Evolutionary conservation across 371 early-diverging fungal species (phyloP), one percentile per base, ranked within the genome.

Genomic region (Actinomortierella ambigua): DNA sequence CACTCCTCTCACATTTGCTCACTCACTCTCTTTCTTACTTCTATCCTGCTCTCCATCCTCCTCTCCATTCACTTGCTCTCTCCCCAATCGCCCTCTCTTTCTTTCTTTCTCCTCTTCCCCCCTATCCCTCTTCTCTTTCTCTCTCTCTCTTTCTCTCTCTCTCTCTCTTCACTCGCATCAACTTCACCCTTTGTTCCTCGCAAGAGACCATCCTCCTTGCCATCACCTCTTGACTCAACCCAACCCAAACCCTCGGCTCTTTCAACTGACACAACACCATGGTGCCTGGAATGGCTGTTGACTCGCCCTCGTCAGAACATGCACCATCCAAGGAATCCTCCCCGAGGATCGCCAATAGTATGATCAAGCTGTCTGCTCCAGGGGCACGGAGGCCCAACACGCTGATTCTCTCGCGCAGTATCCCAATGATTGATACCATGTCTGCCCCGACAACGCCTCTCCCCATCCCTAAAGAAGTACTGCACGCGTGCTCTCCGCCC

Each of bases 371-470:
- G 9, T 61, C 65, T 8, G 26, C 55, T 20, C 62, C 68, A 49
- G 61, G 54, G 39, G 20, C 58, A 42, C 62, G 61, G 57, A 60
- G 43, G 41, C 66, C 53, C 14, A 56, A 39, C 55, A 15, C 56
- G 3, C 29, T 63, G 14, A 34, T 62, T 42, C 62, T 62, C 41
- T 71, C 73, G 23, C 66, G 61, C 26, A 61, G 59, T 2, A 65
- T 71, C 8, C 14, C 54, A 8, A 18, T 58, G 11, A 39, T 69
- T 28, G 66, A 65, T n/a, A 52, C 59, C 15, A 29, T 71, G 24
- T 59, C 73, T 39, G 59, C 73, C 1, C 73, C 73, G 2, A 71
- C 73, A 7, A 61, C 66, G 4, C 73, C 73, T 18, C 55, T 66
- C 15, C 73, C 73, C 6, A 53, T 62, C 24, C 66, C 73, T 13